Conservation (phyloP, 2,329 filamentous ascomycete species). For the Fusarium tricinctum region DNA sequence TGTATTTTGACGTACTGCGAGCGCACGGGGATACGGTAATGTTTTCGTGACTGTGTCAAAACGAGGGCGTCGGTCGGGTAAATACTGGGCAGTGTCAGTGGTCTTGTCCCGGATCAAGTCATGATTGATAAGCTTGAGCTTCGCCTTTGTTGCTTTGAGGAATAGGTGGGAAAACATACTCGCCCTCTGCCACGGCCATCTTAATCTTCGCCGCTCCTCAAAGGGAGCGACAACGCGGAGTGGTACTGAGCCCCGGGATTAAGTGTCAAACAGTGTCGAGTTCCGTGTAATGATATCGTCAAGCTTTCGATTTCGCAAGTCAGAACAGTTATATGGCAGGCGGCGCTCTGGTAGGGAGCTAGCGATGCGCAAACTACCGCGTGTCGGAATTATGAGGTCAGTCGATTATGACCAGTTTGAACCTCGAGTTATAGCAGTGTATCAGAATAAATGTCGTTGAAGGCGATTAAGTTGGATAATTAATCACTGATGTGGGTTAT, state of each 20-base stretch:
- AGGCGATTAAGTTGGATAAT: conserved; percentile 11
- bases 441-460: conserved; percentile 10
- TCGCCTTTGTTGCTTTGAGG: background rate
- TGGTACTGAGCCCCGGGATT: conserved; percentile 18
- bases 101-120: conserved; percentile 19
- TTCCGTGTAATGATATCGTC: conserved; percentile 21
- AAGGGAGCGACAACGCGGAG: conserved; percentile 36
- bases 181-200: conserved; percentile 70
- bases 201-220: conserved; percentile 31
- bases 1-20: conserved; percentile 68
- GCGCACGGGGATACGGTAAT: conserved; percentile 76
- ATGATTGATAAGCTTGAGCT: conserved; percentile 30
- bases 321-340: conserved; percentile 15
- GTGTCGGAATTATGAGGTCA: background rate
- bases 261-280: conserved; percentile 17
- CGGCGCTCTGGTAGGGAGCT: conserved; percentile 8
- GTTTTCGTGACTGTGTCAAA: conserved; percentile 71
- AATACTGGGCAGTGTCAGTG: conserved; percentile 61
- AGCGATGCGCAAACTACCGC: background rate
- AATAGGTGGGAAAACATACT: conserved; percentile 56
- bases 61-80: conserved; percentile 76
- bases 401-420: background rate
- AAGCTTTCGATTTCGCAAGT: conserved; percentile 15
- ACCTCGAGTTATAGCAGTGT: conserved; percentile 3
- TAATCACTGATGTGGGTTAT: conserved; percentile 37